These are phyloP conservation scores for Phytophthora cactorum DNA, from an alignment of 352 stramenopile species.

Conservation along the genomic window DNA sequence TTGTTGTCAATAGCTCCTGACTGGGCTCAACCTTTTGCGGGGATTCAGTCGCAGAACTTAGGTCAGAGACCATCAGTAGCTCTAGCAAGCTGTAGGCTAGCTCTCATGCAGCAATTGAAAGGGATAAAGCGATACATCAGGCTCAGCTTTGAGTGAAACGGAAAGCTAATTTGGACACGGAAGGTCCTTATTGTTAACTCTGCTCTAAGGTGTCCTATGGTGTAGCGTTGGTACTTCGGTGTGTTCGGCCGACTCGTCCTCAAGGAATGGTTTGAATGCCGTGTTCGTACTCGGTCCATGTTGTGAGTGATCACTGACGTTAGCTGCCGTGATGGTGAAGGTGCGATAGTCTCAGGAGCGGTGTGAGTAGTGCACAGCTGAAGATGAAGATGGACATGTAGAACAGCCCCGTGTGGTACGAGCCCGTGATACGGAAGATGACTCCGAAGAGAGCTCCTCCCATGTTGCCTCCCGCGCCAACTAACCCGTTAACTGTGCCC, in stretches of 20 bases:
- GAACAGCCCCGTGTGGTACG: conserved; percentile 41
- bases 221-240: conserved; percentile 8
- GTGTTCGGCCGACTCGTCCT: conserved; percentile 1
- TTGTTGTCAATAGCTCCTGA: not conserved
- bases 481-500: conserved; percentile 63
- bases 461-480: conserved; percentile 68
- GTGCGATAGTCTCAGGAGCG: conserved; percentile 23
- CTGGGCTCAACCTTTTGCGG: not conserved
- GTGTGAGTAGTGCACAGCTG: conserved; percentile 48
- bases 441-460: conserved; percentile 70
- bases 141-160: too few species aligned
- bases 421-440: conserved; percentile 59
- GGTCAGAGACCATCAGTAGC: conserved; percentile 4
- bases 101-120: not conserved
- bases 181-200: too few species aligned
- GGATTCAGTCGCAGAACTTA: not conserved
- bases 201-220: conserved; percentile 2
- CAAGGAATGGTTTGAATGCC: conserved; percentile 13
- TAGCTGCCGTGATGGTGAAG: conserved; percentile 10
- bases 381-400: conserved; percentile 67
- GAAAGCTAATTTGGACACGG: not conserved
- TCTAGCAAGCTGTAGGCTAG: too few species aligned
- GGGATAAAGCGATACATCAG: not conserved
- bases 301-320: conserved; percentile 7
- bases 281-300: not conserved